Percentiles rank a stretch among this genome's conserved stretches.
Evolutionary conservation across 176 grass and related monocot genomes (phyloP).

Genomic region (Puya raimondii): DNA sequence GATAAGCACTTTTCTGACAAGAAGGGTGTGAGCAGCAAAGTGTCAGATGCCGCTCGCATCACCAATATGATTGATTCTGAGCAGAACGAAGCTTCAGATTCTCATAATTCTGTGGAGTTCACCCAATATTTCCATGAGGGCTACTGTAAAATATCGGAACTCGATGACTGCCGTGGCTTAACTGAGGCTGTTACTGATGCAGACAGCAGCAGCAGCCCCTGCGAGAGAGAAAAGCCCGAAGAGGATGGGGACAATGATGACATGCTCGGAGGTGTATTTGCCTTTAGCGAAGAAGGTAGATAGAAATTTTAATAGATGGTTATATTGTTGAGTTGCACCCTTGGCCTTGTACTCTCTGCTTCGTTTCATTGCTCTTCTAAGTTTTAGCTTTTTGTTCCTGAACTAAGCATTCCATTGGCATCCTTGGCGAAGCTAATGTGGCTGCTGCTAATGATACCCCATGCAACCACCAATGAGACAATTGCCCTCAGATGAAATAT

Average conservation of each 20-base stretch:
- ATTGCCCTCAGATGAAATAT: too few species aligned
- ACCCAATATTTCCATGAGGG: slow-evolving; percentile 97
- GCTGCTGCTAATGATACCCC: too few species aligned
- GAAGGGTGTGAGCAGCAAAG: slow-evolving; percentile 20
- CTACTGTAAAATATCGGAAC: slow-evolving; percentile 99
- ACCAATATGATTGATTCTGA: slow-evolving; percentile 25
- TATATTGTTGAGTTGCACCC: background rate
- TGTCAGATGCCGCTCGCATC: slow-evolving; percentile 32
- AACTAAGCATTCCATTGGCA: too few species aligned
- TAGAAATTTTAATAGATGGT: slow-evolving; percentile 13
- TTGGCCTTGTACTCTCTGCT: background rate
- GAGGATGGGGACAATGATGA: slow-evolving; percentile 97
- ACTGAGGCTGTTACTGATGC: slow-evolving; percentile 99
- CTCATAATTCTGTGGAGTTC: slow-evolving; percentile 64
- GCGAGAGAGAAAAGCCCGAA: slow-evolving; percentile 97
- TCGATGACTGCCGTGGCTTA: slow-evolving; percentile 99
- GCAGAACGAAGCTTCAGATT: slow-evolving; percentile 45
- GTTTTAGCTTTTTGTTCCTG: too few species aligned
- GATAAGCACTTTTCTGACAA: slow-evolving; percentile 32
- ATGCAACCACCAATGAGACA: too few species aligned
- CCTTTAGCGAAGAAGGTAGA: slow-evolving; percentile 98
- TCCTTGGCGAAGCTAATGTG: too few species aligned
- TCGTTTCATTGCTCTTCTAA: too few species aligned
- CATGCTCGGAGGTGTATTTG: slow-evolving; percentile 89
- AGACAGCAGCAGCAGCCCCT: slow-evolving; percentile 99